Evolutionary conservation across 2,329 filamentous ascomycete genomes (phyloP).

Genomic region (Aureobasidium sp.): DNA sequence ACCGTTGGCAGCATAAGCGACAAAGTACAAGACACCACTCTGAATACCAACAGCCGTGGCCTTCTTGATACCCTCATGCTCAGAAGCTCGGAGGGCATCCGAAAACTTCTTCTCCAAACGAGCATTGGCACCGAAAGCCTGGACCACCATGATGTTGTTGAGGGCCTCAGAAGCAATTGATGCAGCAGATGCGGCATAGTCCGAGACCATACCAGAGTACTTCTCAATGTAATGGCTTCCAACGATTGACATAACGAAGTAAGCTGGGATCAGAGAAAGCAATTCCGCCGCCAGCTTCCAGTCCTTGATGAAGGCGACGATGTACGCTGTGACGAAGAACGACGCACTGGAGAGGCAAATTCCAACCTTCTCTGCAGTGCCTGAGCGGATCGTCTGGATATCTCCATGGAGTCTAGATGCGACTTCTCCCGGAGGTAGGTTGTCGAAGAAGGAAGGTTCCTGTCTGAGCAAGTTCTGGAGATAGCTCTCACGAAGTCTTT

Average conservation of each 20-base stretch:
- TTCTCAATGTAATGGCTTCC: conserved; percentile 48
- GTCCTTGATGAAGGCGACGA: conserved; percentile 59
- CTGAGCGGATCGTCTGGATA: conserved; percentile 57
- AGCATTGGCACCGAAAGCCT: conserved; percentile 52
- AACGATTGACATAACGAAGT: conserved; percentile 49
- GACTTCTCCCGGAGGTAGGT: conserved; percentile 53
- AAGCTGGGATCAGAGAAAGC: conserved; percentile 53
- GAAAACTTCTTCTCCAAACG: conserved; percentile 53
- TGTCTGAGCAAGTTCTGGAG: conserved; percentile 50
- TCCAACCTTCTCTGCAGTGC: conserved; percentile 63
- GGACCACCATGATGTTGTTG: conserved; percentile 52
- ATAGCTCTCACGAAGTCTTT: conserved; percentile 53
- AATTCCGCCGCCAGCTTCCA: conserved; percentile 55
- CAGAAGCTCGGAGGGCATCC: conserved; percentile 41
- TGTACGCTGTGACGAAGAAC: conserved; percentile 59
- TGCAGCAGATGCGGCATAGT: conserved; percentile 48
- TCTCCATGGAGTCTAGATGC: conserved; percentile 55
- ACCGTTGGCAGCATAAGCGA: conserved; percentile 58
- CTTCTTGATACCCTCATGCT: conserved; percentile 49
- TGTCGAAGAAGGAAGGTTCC: conserved; percentile 56
- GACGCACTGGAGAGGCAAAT: conserved; percentile 52
- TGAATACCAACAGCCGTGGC: conserved; percentile 48
- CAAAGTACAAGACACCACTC: conserved; percentile 55
- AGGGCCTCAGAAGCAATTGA: conserved; percentile 56
- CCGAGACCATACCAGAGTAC: conserved; percentile 41